phyloP scores from a whole-genome alignment of 805 yeast species.

The Kluyveromyces wickerhamii region DNA sequence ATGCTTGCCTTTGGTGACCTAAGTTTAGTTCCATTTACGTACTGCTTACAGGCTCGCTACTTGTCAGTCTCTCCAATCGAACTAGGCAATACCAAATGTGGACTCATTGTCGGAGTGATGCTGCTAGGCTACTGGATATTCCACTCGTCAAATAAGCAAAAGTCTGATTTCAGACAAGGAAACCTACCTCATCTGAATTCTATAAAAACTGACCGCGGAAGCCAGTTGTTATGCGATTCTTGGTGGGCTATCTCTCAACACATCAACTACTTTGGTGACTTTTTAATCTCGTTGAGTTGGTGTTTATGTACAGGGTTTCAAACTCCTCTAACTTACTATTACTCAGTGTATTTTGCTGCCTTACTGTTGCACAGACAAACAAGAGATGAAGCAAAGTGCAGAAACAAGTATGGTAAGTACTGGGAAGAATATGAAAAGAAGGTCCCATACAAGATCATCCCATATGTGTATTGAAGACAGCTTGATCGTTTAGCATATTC shows the following conservation, averaged over 20 bases:
- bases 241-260: constrained; percentile 97
- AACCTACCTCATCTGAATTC: constrained; percentile 58
- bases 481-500: constrained; percentile 2
- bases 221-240: constrained; percentile 76
- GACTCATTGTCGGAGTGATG: constrained; percentile 41
- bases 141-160: constrained; percentile 77
- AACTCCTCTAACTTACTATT: constrained; percentile 82
- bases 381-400: constrained; percentile 89
- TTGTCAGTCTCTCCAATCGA: constrained; percentile 55
- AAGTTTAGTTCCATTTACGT: constrained; percentile 87
- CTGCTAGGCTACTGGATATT: constrained; percentile 70
- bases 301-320: constrained; percentile 80
- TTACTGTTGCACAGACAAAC: constrained; percentile 80
- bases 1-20: constrained; percentile 95
- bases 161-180: constrained; percentile 76
- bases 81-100: constrained; percentile 37
- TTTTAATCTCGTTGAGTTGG: constrained; percentile 88
- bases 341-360: constrained; percentile 72
- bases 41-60: constrained; percentile 79
- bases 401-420: constrained; percentile 71
- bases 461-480: constrained; percentile 72
- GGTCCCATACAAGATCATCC: constrained; percentile 89
- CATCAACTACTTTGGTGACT: constrained; percentile 91
- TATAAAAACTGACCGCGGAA: constrained; percentile 67
- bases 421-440: constrained; percentile 76